phyloP scores from a whole-genome alignment of 2,329 filamentous ascomycete species.

The Aspergillus uvarum region DNA sequence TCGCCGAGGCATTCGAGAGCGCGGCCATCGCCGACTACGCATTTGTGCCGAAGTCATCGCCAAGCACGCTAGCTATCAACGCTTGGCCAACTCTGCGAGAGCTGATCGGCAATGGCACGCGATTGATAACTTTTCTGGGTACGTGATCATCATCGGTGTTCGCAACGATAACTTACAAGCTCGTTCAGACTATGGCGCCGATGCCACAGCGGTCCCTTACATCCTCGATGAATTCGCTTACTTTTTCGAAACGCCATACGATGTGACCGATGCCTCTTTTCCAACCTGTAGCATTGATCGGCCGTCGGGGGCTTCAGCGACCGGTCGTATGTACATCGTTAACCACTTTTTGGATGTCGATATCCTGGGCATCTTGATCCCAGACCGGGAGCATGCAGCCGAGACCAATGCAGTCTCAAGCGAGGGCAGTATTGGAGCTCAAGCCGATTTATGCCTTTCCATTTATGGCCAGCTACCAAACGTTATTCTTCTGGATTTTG shows the following conservation, averaged over 20 bases:
- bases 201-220: slow-evolving; percentile 41
- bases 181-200: slow-evolving; percentile 40
- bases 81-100: slow-evolving; percentile 46
- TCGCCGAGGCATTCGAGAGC: slow-evolving; percentile 34
- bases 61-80: slow-evolving; percentile 30
- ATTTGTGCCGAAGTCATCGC: slow-evolving; percentile 38
- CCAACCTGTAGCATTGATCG: slow-evolving; percentile 46
- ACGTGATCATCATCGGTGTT: slow-evolving; percentile 2
- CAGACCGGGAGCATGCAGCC: slow-evolving; percentile 39
- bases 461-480: slow-evolving; percentile 43
- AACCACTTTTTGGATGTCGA: slow-evolving; percentile 51
- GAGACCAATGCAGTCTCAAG: slow-evolving; percentile 47
- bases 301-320: slow-evolving; percentile 37
- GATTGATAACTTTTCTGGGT: slow-evolving; percentile 48
- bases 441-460: slow-evolving; percentile 40
- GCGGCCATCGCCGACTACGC: slow-evolving; percentile 35
- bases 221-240: slow-evolving; percentile 47
- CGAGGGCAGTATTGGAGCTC: slow-evolving; percentile 45
- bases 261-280: slow-evolving; percentile 43
- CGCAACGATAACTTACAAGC: background rate
- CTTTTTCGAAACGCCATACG: slow-evolving; percentile 50
- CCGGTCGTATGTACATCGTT: slow-evolving; percentile 48
- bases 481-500: slow-evolving; percentile 48
- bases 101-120: slow-evolving; percentile 43
- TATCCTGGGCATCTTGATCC: slow-evolving; percentile 44